phyloP scores from a whole-genome alignment of 139 green algal species.

The Gonium pectorale region DNA sequence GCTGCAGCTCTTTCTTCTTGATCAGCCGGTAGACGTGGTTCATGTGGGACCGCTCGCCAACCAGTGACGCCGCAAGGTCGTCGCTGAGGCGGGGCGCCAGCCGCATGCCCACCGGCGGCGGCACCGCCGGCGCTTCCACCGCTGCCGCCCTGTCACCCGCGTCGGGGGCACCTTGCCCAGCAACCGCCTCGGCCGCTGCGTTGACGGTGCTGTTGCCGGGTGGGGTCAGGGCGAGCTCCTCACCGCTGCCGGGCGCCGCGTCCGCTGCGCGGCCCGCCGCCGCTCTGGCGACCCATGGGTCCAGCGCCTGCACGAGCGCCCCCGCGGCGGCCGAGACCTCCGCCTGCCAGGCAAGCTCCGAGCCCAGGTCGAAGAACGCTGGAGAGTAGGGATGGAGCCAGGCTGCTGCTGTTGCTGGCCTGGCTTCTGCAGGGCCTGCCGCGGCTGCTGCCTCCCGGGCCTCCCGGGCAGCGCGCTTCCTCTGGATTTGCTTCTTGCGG shows the following conservation, averaged over 20 bases:
- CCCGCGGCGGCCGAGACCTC: too few relatives aligned
- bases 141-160: too few relatives aligned
- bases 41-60: conserved; percentile 29
- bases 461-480: background rate
- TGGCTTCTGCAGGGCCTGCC: background rate
- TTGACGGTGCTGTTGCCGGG: too few relatives aligned
- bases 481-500: conserved; percentile 18
- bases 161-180: too few relatives aligned
- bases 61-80: background rate
- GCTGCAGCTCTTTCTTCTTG: conserved; percentile 46
- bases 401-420: background rate
- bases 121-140: background rate
- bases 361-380: conserved; percentile 23
- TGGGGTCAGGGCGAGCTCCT: too few relatives aligned
- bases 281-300: too few relatives aligned
- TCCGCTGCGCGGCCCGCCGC: too few relatives aligned
- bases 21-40: conserved; percentile 34
- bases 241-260: too few relatives aligned
- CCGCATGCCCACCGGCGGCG: background rate
- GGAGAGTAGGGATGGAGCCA: background rate
- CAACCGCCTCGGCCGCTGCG: too few relatives aligned
- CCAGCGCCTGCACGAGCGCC: too few relatives aligned
- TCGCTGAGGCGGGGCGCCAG: background rate
- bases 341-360: too few relatives aligned
- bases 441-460: background rate